A percentile compares a stretch with the other conserved stretches of the same genome.
Evolutionary conservation across 2,329 filamentous ascomycete genomes (phyloP).

Genomic region (Colletotrichum salicis): DNA sequence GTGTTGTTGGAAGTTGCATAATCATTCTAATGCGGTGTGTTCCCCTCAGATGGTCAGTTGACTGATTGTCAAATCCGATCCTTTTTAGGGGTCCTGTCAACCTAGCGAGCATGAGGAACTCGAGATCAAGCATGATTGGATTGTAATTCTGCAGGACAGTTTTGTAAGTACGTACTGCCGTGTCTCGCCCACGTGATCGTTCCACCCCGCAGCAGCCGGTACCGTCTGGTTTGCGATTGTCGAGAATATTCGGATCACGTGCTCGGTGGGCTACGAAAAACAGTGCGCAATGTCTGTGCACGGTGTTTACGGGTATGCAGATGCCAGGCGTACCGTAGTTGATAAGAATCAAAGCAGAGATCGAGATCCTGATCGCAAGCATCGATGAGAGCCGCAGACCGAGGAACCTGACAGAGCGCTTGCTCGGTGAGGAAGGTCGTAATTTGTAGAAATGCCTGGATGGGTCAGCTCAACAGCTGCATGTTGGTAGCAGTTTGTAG

Average conservation of each 20-base stretch:
- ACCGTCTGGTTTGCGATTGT: too few species aligned
- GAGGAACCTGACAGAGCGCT: neutral
- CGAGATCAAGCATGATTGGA: too few species aligned
- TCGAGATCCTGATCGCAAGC: neutral
- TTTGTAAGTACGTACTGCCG: too few species aligned
- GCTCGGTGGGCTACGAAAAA: too few species aligned
- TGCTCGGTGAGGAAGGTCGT: neutral
- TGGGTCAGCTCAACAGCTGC: neutral
- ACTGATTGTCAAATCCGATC: neutral
- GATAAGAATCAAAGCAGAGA: too few species aligned
- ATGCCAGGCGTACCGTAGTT: neutral
- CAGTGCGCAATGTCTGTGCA: neutral
- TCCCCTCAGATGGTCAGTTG: constrained; percentile 18
- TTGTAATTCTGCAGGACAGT: too few species aligned
- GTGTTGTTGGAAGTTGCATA: neutral
- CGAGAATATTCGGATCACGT: too few species aligned
- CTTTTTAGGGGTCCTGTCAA: constrained; percentile 16
- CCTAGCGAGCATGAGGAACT: too few species aligned
- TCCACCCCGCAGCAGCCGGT: accelerated
- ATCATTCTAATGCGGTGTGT: neutral
- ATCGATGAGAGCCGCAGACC: neutral
- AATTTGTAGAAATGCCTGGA: neutral
- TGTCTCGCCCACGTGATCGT: too few species aligned
- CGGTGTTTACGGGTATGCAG: neutral
- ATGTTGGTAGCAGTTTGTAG: too few species aligned